Base-by-base conservation (phyloP, 2,329 filamentous ascomycete genomes). In the Diplodia seriata region DNA sequence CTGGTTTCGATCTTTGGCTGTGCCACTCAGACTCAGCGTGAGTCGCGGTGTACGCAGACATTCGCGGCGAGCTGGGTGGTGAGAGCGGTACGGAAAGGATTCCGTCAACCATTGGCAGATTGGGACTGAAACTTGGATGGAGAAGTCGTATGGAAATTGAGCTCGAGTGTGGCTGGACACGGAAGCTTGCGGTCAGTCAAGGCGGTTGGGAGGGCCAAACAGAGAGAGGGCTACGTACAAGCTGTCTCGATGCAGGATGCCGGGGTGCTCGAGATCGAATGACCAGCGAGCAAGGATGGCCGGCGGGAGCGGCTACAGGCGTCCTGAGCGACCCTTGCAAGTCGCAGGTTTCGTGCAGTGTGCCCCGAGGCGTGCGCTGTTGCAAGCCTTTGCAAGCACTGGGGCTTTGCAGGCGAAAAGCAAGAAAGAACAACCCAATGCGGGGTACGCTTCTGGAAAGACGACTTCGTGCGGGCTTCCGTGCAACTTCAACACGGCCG, bases 11-110 rank as follows among this genome's bases (percentile, higher is more conserved):
- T 69, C 78, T 77, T 67, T 77, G 74, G 69, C 74, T 70, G 73
- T 81, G 81, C 81, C 80, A 82, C 72, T 80, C 77, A 75, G 79
- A 78, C 64, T 82, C 78, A 76, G 75, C 74, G 70, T 76, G 73
- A 71, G 79, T 80, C 70, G 77, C 76, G 74, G 77, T 76, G 73
- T 81, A 81, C 73, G 77, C 81, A 80, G 81, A 83, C 81, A 83
- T 83, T 75, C 79, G 82, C 76, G 82, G 82, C 75, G 82, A 84
- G 70, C 76, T 82, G 69, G 82, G 82, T 72, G 82, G 82, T 76
- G 82, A 84, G 73, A 83, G 75, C 72, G 81, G 81, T 75, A 81
- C 79, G 75, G 80, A 78, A 72, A 79, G 78, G 74, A 76, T 81
- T 77, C 78, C 79, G 76, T 80, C 77, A 75, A 82, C 75, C 78